Base-by-base conservation (phyloP, 495 filamentous ascomycete species). In the Neurospora sp. region DNA sequence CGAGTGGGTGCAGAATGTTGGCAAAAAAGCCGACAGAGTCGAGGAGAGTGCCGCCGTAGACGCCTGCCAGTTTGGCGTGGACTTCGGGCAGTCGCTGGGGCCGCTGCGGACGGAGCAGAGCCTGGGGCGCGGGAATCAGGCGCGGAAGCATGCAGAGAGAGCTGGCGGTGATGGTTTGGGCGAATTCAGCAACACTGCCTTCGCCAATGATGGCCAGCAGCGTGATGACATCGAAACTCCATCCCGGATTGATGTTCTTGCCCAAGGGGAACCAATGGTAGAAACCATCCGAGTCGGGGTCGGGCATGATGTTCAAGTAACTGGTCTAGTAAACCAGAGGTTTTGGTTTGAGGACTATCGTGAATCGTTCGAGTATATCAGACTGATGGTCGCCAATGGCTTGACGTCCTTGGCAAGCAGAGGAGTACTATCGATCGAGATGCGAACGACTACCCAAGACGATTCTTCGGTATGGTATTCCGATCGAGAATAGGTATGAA, bases 51-150 rank as follows among this genome's bases (percentile, higher is more conserved):
- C 89, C 89, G 70, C 84, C 86, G 76, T 88, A 81, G n/a, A 91
- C 86, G 27, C 88, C 87, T 0, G 85, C 81, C 76, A 89, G 85
- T 41, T 82, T 84, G 70, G 87, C 86, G 9, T 82, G 82, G 22
- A 83, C 81, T 69, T 87, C 81, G 73, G 86, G 85, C 42, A 90
- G 81, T 61, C 89, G 86, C 72, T 81, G 80, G 4, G 88, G 90
- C 1, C 90, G 86, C 4, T 83, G 78, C 9, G 88, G 84, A 61
- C 87, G 84, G 42, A 91, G 78, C 37, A 91, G 83, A 39, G 87
- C 87, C 79, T 91, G 89, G 20, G 90, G 90, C 4, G 90, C 90
- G 37, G 90, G 90, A 39, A 91, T 84, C 59, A 92, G 86, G 68
- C 89, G 89, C 39, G 90, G 90, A 9, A 90, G 83, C 27, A 87